phyloP scores from a whole-genome alignment of 768 basidiomycete species.

The Phaeotremella skinneri region DNA sequence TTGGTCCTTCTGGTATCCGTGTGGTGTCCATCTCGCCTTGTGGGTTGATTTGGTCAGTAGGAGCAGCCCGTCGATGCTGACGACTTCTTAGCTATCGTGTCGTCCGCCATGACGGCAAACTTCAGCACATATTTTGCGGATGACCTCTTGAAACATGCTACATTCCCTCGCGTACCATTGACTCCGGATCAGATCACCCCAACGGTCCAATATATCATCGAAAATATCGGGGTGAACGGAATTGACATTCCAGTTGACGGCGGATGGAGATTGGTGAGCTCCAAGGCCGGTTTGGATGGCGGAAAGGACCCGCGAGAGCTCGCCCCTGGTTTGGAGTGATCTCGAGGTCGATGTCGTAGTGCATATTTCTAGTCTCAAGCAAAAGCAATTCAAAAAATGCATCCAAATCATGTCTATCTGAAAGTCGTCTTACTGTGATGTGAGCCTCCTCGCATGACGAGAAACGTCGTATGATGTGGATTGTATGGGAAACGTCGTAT shows the following conservation, averaged over 20 bases:
- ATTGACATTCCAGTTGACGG: conserved; percentile 37
- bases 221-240: conserved; percentile 33
- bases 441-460: too few species aligned
- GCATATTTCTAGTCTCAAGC: too few species aligned
- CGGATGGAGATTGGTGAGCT: conserved; percentile 32
- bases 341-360: too few species aligned
- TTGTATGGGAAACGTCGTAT: too few species aligned
- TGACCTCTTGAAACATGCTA: conserved; percentile 31
- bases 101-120: conserved; percentile 33
- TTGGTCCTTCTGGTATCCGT: conserved; percentile 47
- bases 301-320: conserved; percentile 29
- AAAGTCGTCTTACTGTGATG: too few species aligned
- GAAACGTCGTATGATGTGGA: too few species aligned
- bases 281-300: conserved; percentile 29
- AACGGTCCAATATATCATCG: conserved; percentile 30
- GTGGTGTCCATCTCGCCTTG: conserved; percentile 46
- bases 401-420: too few species aligned
- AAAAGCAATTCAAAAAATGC: too few species aligned
- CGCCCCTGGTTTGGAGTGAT: conserved; percentile 45
- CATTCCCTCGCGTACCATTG: conserved; percentile 30
- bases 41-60: conserved; percentile 25
- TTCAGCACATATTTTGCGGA: conserved; percentile 30
- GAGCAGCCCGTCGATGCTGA: conserved; percentile 13
- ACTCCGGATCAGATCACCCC: conserved; percentile 32
- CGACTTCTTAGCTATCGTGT: conserved; percentile 24